Percentiles rank a stretch among this genome's conserved stretches.
These are phyloP conservation scores for Athelia psychrophila DNA, from an alignment of 1,284 basidiomycete genomes.

Conservation along the genomic window DNA sequence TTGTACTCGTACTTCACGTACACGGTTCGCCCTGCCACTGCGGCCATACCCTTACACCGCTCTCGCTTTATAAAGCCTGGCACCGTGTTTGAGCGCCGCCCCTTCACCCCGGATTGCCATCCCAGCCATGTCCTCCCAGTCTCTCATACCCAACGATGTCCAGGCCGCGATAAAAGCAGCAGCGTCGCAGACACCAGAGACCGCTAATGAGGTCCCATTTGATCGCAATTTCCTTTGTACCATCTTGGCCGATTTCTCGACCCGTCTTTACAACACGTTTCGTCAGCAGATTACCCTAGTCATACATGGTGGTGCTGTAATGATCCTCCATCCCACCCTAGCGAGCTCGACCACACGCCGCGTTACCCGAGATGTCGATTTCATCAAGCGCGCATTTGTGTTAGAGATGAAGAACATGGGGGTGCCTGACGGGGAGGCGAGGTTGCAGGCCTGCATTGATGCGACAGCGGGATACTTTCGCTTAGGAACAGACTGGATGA, in stretches of 20 bases:
- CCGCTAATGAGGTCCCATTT: conserved; percentile 36
- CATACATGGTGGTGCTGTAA: conserved; percentile 66
- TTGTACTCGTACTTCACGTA: too few species aligned
- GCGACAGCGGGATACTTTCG: conserved; percentile 46
- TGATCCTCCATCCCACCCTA: conserved; percentile 56
- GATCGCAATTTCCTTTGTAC: conserved; percentile 30
- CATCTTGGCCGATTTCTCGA: conserved; percentile 50
- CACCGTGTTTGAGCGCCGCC: too few species aligned
- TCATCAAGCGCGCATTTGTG: conserved; percentile 56
- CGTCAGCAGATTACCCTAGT: conserved; percentile 50
- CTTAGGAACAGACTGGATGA: conserved; percentile 71
- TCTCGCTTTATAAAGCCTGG: too few species aligned
- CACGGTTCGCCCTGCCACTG: too few species aligned
- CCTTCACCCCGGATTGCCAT: too few species aligned
- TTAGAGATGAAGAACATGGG: conserved; percentile 48
- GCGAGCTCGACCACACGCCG: conserved; percentile 38
- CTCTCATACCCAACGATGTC: too few species aligned
- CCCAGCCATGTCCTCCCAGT: too few species aligned
- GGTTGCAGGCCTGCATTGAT: conserved; percentile 52
- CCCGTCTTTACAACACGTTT: conserved; percentile 40
- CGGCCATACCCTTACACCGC: too few species aligned
- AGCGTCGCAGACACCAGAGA: neutral
- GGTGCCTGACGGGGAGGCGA: conserved; percentile 44
- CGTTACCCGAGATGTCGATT: conserved; percentile 63
- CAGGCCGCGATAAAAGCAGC: too few species aligned